A percentile compares a stretch with the other conserved stretches of the same genome.
phyloP scores from a whole-genome alignment of 345 rosid species.

The Populus nigra region DNA sequence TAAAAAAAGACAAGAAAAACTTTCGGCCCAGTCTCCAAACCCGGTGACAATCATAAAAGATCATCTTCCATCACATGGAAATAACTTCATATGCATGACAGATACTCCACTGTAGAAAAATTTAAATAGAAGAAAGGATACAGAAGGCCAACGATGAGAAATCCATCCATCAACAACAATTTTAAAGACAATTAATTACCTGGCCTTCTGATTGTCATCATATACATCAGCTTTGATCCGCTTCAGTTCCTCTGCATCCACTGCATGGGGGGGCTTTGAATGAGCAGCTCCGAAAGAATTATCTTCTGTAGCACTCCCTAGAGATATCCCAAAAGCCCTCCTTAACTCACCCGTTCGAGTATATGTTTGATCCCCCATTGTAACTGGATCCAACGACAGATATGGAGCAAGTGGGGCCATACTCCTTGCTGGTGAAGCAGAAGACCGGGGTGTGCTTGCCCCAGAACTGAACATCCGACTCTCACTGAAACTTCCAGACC shows the following conservation, averaged over 20 bases:
- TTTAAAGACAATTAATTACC: slow-evolving; percentile 29
- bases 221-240: slow-evolving; percentile 37
- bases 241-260: slow-evolving; percentile 47
- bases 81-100: background rate
- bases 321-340: slow-evolving; percentile 43
- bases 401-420: slow-evolving; percentile 25
- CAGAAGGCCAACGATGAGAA: background rate
- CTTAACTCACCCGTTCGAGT: slow-evolving; percentile 42
- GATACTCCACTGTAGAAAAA: background rate
- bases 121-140: background rate
- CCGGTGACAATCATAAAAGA: background rate
- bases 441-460: slow-evolving; percentile 33
- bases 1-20: background rate
- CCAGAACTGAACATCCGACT: slow-evolving; percentile 36
- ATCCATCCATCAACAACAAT: background rate
- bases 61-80: slow-evolving; percentile 14
- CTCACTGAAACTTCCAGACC: slow-evolving; percentile 53
- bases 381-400: slow-evolving; percentile 44
- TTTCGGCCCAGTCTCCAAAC: slow-evolving; percentile 1
- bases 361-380: slow-evolving; percentile 41
- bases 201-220: slow-evolving; percentile 39
- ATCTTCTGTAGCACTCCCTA: slow-evolving; percentile 38
- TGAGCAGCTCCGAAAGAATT: slow-evolving; percentile 43
- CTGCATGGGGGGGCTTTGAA: slow-evolving; percentile 40
- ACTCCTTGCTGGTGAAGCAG: slow-evolving; percentile 27